phyloP scores from a whole-genome alignment of 352 stramenopile species.

The Globisporangium nunn region DNA sequence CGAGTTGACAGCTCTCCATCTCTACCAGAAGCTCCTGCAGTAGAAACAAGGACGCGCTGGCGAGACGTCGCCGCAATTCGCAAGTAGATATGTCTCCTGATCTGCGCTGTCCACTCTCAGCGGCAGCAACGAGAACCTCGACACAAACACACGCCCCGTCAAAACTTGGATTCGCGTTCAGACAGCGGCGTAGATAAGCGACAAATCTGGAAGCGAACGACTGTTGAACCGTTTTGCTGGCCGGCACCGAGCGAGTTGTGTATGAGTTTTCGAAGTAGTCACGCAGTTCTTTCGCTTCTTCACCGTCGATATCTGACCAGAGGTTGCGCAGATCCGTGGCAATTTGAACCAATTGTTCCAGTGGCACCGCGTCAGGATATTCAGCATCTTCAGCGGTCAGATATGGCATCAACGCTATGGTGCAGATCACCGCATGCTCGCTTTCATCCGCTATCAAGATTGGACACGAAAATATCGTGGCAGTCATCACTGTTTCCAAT shows the following conservation, averaged over 20 bases:
- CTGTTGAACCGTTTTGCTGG: neutral
- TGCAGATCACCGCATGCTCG: conserved; percentile 42
- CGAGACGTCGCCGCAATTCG: conserved; percentile 1
- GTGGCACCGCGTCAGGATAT: neutral
- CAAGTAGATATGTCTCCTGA: neutral
- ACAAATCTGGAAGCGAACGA: conserved; percentile 7
- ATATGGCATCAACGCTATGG: conserved; percentile 26
- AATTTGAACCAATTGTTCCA: neutral
- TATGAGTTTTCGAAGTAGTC: neutral
- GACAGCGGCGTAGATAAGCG: neutral
- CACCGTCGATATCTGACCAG: conserved; percentile 3
- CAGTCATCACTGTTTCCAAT: conserved; percentile 15
- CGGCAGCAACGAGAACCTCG: conserved; percentile 25
- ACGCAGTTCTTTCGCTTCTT: neutral
- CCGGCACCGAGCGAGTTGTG: too few species aligned
- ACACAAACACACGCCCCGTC: conserved; percentile 20
- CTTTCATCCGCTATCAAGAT: conserved; percentile 23
- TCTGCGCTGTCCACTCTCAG: neutral
- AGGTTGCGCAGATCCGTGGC: conserved; percentile 8
- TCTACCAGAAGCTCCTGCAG: conserved; percentile 39
- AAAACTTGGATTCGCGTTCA: neutral
- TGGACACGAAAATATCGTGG: conserved; percentile 21
- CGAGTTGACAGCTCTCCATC: conserved; percentile 6
- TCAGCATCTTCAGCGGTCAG: conserved; percentile 10
- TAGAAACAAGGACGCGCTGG: conserved; percentile 12